Evolutionary conservation across 495 filamentous ascomycete genomes (phyloP).

Genomic region (Alectoria sarmentosa): DNA sequence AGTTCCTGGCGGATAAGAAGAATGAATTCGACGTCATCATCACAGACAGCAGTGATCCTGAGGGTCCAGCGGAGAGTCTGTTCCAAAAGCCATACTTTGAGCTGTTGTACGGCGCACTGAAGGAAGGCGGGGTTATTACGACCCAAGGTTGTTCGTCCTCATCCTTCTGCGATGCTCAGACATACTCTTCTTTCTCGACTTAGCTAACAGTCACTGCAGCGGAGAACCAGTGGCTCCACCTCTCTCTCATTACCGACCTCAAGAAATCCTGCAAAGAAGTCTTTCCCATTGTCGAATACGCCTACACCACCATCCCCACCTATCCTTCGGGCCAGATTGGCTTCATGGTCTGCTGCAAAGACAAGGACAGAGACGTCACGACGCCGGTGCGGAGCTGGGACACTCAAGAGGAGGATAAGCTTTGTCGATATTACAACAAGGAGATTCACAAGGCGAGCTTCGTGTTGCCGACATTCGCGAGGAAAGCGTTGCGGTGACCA

Average conservation of each 20-base stretch:
- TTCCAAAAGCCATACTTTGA: conserved; percentile 99
- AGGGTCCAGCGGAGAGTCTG: conserved; percentile 88
- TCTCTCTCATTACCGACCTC: conserved; percentile 79
- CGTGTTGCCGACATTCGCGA: conserved; percentile 85
- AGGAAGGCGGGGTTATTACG: conserved; percentile 95
- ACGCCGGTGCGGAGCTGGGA: conserved; percentile 73
- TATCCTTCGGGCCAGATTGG: conserved; percentile 99
- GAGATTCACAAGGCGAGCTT: conserved; percentile 93
- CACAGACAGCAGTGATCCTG: conserved; percentile 95
- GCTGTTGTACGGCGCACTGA: conserved; percentile 78
- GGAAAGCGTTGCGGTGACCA: conserved; percentile 46
- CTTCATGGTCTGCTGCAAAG: conserved; percentile 99
- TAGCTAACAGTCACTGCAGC: conserved; percentile 43
- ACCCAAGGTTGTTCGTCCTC: conserved; percentile 98
- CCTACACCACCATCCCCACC: conserved; percentile 98
- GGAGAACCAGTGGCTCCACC: conserved; percentile 99
- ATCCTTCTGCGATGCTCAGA: conserved; percentile 10
- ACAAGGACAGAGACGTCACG: conserved; percentile 70
- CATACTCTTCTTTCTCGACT: conserved; percentile 14
- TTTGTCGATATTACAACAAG: conserved; percentile 92
- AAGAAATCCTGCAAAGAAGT: conserved; percentile 96
- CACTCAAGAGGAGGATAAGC: conserved; percentile 81
- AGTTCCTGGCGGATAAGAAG: conserved; percentile 88
- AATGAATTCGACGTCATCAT: conserved; percentile 99
- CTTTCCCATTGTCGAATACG: conserved; percentile 97